Evolutionary conservation across 306 rosid species (phyloP).

Genomic region (Pterocarpus macrocarpus): DNA sequence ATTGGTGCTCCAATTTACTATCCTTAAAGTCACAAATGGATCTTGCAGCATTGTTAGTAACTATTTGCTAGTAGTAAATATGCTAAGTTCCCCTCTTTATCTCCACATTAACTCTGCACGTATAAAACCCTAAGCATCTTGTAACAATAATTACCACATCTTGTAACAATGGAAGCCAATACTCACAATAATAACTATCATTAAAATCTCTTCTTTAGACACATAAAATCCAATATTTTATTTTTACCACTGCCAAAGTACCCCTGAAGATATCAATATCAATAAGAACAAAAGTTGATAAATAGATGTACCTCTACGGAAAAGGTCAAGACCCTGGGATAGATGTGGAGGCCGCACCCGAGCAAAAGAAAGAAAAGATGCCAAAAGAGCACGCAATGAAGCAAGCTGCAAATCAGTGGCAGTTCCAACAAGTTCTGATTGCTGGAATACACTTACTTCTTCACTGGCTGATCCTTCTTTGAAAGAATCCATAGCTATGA

Average conservation of each 20-base stretch:
- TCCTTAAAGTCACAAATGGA: too few species aligned
- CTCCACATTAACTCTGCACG: neutral
- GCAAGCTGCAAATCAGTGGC: conserved; percentile 76
- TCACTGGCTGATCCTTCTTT: conserved; percentile 60
- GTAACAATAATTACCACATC: conserved; percentile 2
- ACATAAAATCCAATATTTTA: conserved; percentile 19
- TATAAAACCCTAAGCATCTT: conserved; percentile 6
- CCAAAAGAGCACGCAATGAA: conserved; percentile 78
- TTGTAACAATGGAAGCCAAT: neutral
- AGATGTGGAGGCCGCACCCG: conserved; percentile 67
- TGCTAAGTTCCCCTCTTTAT: neutral
- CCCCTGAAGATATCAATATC: conserved; percentile 23
- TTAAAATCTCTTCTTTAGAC: neutral
- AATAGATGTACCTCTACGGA: conserved; percentile 70
- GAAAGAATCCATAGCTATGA: conserved; percentile 59
- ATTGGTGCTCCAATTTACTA: too few species aligned
- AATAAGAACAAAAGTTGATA: conserved; percentile 13
- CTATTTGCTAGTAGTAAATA: too few species aligned
- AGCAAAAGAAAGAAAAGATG: conserved; percentile 77
- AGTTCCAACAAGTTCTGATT: conserved; percentile 54
- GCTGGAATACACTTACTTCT: conserved; percentile 57
- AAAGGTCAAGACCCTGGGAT: conserved; percentile 87
- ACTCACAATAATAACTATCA: neutral
- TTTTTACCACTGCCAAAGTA: conserved; percentile 9
- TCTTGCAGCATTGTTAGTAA: too few species aligned